These are phyloP conservation scores for Plantago ovata DNA, from an alignment of 257 asterid genomes.

Conservation along the genomic window DNA sequence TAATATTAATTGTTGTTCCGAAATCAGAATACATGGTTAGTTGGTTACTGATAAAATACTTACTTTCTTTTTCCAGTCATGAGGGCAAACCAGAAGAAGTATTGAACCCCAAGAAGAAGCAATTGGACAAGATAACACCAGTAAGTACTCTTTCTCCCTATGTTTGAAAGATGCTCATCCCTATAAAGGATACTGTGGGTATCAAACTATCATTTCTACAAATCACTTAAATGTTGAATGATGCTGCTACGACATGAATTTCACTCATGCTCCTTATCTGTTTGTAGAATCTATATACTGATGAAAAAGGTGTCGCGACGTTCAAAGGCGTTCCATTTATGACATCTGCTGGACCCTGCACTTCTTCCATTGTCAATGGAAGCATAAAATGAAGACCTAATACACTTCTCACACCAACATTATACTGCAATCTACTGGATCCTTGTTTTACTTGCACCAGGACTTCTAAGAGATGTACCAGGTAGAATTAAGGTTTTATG, in stretches of 20 bases:
- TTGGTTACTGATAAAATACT: background rate
- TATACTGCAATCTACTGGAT: background rate
- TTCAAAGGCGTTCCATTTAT: constrained; percentile 84
- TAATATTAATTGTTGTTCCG: too few species aligned
- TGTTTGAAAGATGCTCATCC: too few species aligned
- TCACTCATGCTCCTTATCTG: background rate
- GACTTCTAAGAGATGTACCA: background rate
- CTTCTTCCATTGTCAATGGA: constrained; percentile 62
- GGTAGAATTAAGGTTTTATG: background rate
- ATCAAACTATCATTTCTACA: background rate
- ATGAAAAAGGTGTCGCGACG: constrained; percentile 73
- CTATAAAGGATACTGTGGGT: too few species aligned
- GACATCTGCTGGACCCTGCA: constrained; percentile 92
- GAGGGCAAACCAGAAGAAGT: constrained; percentile 92
- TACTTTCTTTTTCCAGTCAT: constrained; percentile 34
- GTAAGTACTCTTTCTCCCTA: constrained; percentile 29
- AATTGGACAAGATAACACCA: constrained; percentile 84
- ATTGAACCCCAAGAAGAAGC: constrained; percentile 95
- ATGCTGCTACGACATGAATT: background rate
- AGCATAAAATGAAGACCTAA: constrained; percentile 51
- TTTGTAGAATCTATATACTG: constrained; percentile 76
- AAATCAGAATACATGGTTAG: too few species aligned
- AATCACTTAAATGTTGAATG: background rate
- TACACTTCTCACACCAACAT: background rate
- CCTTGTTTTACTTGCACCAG: background rate